Percentiles rank a stretch among this genome's conserved stretches.
Evolutionary conservation across 345 rosid genomes (phyloP).

Genomic region (Hibiscus trionum): DNA sequence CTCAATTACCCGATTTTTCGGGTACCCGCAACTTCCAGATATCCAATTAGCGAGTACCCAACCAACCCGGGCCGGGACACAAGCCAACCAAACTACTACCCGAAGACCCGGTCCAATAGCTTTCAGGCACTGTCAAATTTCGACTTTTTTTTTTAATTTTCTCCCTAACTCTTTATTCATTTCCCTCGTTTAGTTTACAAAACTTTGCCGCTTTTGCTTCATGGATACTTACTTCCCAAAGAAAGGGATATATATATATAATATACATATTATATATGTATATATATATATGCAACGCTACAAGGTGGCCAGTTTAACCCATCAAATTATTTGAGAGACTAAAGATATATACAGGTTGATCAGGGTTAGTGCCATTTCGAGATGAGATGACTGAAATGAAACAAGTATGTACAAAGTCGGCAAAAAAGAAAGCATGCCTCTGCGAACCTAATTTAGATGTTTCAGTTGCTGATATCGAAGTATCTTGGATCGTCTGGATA

Average conservation of each 20-base stretch:
- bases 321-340: slow-evolving; percentile 13
- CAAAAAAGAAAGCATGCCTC: background rate
- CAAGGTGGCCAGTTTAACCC: background rate
- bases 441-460: background rate
- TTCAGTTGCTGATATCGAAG: slow-evolving; percentile 57
- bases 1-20: no score
- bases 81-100: no score
- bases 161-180: no score
- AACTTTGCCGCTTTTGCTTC: background rate
- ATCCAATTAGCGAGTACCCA: no score
- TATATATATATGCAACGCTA: background rate
- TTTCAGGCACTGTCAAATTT: background rate
- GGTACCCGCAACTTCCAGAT: no score
- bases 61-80: no score
- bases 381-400: slow-evolving; percentile 14
- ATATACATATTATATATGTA: background rate
- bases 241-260: background rate
- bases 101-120: no score
- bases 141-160: no score
- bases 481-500: slow-evolving; percentile 84
- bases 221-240: background rate
- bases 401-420: slow-evolving; percentile 24
- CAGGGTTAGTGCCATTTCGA: slow-evolving; percentile 26
- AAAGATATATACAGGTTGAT: slow-evolving; percentile 20
- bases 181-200: no score